These are phyloP conservation scores for Beauveria australis DNA, from an alignment of 2,329 filamentous ascomycete genomes.

Conservation along the genomic window DNA sequence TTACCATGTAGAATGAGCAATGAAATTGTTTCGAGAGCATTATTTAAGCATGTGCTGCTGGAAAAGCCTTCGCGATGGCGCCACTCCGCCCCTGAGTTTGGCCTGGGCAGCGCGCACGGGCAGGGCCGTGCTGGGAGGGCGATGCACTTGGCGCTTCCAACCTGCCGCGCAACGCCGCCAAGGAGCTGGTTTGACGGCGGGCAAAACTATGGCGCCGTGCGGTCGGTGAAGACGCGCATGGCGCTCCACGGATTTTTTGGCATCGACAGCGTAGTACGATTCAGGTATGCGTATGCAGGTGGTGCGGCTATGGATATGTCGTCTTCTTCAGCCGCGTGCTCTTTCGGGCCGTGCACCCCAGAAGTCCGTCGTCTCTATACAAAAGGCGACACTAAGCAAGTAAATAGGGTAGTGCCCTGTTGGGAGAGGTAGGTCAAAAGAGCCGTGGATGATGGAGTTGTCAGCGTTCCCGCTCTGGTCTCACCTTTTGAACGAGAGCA, in stretches of 20 bases:
- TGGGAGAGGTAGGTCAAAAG: background rate
- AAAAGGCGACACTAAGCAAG: background rate
- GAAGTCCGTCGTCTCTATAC: background rate
- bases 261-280: background rate
- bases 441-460: background rate
- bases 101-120: conserved; percentile 23
- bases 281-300: conserved; percentile 6
- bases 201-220: conserved; percentile 5
- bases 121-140: conserved; percentile 15
- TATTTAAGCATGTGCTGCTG: conserved; percentile 45
- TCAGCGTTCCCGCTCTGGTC: background rate
- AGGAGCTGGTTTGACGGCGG: conserved; percentile 1
- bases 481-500: conserved; percentile 1
- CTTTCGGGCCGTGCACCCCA: background rate
- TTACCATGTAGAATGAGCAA: conserved; percentile 34
- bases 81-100: conserved; percentile 35
- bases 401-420: background rate
- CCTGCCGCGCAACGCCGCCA: conserved; percentile 7
- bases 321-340: conserved; percentile 4
- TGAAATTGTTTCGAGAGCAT: conserved; percentile 39
- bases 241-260: background rate
- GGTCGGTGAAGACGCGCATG: background rate
- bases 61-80: conserved; percentile 45
- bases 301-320: conserved; percentile 10
- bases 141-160: conserved; percentile 11